These are phyloP conservation scores for Vigna radiata DNA, from an alignment of 306 rosid species.

Conservation along the genomic window DNA sequence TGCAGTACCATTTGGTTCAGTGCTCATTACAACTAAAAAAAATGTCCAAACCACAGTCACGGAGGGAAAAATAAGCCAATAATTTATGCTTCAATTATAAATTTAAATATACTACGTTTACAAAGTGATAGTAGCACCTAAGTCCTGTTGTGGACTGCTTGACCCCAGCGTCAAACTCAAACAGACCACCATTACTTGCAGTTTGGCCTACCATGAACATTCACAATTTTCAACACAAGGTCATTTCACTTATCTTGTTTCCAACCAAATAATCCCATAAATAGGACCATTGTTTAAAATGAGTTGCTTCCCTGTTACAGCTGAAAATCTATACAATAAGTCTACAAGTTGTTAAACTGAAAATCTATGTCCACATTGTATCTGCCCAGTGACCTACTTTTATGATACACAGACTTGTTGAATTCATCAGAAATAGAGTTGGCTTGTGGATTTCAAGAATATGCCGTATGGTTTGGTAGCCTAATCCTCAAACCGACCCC, in stretches of 20 bases:
- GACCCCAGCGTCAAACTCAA: conserved; percentile 6
- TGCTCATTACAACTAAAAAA: background rate
- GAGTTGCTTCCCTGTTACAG: background rate
- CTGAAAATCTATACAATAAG: background rate
- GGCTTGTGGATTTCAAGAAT: conserved; percentile 14
- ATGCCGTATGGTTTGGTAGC: conserved; percentile 22
- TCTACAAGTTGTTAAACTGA: background rate
- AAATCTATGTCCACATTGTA: background rate
- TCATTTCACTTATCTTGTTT: background rate
- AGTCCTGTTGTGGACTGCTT: background rate
- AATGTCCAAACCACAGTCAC: background rate
- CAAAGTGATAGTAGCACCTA: conserved; percentile 5
- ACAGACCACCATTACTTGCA: background rate
- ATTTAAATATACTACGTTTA: background rate
- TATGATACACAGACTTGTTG: background rate
- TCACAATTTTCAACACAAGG: background rate
- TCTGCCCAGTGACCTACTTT: background rate
- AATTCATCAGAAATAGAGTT: background rate
- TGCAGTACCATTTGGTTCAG: conserved; percentile 1
- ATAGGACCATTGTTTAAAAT: conserved; percentile 12
- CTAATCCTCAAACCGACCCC: conserved; percentile 29
- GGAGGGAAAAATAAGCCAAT: background rate
- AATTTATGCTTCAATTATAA: background rate
- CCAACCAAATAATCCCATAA: conserved; percentile 1
- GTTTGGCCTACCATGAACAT: background rate